Conservation (phyloP, 2,329 filamentous ascomycete genomes). For the Ceratocystis smalleyi region DNA sequence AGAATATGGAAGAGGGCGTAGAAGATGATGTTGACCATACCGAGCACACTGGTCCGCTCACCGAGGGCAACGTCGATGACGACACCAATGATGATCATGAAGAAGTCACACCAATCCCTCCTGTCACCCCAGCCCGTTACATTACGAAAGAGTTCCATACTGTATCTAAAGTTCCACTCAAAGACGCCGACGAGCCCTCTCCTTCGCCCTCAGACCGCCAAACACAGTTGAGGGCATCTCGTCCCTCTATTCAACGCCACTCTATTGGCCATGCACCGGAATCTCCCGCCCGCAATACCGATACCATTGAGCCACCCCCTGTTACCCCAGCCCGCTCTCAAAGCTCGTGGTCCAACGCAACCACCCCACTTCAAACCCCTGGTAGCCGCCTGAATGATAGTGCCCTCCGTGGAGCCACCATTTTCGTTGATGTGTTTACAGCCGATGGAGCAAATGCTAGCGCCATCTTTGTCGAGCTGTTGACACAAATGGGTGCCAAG, state of each 20-base stretch:
- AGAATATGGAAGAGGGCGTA: neutral
- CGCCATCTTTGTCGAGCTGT: slow-evolving; percentile 63
- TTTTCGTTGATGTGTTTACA: slow-evolving; percentile 73
- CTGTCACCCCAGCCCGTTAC: slow-evolving; percentile 41
- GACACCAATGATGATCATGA: slow-evolving; percentile 1
- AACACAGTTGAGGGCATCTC: slow-evolving; percentile 16
- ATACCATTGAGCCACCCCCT: slow-evolving; percentile 18
- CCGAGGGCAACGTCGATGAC: neutral
- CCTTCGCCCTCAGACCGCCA: slow-evolving; percentile 31
- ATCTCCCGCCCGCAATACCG: slow-evolving; percentile 15
- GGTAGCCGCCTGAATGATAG: slow-evolving; percentile 27
- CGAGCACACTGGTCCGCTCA: too few species aligned
- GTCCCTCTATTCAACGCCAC: slow-evolving; percentile 13
- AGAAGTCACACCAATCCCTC: slow-evolving; percentile 23
- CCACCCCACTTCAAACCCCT: slow-evolving; percentile 39
- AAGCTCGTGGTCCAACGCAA: slow-evolving; percentile 38
- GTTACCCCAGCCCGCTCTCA: slow-evolving; percentile 27
- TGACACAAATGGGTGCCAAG: slow-evolving; percentile 66
- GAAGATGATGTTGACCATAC: too few species aligned
- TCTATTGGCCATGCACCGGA: slow-evolving; percentile 17
- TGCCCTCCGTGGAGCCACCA: slow-evolving; percentile 51
- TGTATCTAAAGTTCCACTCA: slow-evolving; percentile 61
- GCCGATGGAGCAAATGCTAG: slow-evolving; percentile 68
- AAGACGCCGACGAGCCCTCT: slow-evolving; percentile 46
- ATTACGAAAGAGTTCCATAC: slow-evolving; percentile 46